Evolutionary conservation across 2,329 filamentous ascomycete genomes (phyloP).

Genomic region (Ceratocystis destructans): DNA sequence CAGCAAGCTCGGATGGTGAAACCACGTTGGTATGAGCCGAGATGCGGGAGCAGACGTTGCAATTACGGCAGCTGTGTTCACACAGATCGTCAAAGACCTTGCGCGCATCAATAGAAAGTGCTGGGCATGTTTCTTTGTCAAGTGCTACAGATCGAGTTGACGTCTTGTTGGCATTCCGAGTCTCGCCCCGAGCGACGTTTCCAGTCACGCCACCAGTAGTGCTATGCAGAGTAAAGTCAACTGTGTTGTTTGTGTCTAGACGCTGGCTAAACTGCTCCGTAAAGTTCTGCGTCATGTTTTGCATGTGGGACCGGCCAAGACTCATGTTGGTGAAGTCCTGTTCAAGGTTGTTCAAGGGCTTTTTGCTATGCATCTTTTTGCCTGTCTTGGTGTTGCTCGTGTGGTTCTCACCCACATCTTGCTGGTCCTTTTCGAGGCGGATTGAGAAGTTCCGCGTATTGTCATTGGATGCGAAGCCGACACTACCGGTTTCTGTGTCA

Average conservation of each 20-base stretch:
- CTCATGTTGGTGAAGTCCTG: slow-evolving; percentile 21
- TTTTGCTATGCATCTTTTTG: slow-evolving; percentile 14
- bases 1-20: slow-evolving; percentile 28
- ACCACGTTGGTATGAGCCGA: slow-evolving; percentile 31
- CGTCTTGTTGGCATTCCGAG: not conserved
- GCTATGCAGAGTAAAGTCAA: slow-evolving; percentile 15
- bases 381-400: not conserved
- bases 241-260: slow-evolving; percentile 8
- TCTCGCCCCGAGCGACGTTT: slow-evolving; percentile 9
- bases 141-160: not conserved
- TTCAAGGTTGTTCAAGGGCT: slow-evolving; percentile 18
- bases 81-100: slow-evolving; percentile 41
- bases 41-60: slow-evolving; percentile 44
- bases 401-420: slow-evolving; percentile 21
- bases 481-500: slow-evolving; percentile 21
- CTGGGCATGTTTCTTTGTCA: slow-evolving; percentile 28
- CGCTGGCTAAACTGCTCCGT: slow-evolving; percentile 21
- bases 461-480: slow-evolving; percentile 21
- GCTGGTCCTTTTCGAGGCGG: slow-evolving; percentile 14
- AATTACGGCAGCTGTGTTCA: slow-evolving; percentile 43
- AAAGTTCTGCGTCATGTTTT: slow-evolving; percentile 14
- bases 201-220: slow-evolving; percentile 6
- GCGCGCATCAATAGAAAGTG: slow-evolving; percentile 38
- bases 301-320: slow-evolving; percentile 9
- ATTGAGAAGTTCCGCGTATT: slow-evolving; percentile 22